Conservation (phyloP, 2,329 filamentous ascomycete genomes). For the Chalara sp. region DNA sequence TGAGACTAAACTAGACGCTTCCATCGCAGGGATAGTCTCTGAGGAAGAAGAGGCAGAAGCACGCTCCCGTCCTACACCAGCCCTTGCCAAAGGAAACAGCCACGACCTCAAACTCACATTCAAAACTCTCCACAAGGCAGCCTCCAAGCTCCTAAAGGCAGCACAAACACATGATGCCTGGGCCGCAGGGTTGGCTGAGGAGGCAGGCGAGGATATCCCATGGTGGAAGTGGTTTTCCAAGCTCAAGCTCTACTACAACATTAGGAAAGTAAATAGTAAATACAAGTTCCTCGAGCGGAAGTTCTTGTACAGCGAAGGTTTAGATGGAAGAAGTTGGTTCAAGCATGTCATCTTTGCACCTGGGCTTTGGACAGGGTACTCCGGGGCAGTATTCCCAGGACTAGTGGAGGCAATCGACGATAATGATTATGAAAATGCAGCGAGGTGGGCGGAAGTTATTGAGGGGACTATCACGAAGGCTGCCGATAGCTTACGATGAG, state of each 20-base stretch:
- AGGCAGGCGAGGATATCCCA: slow-evolving; percentile 50
- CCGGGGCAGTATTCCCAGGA: slow-evolving; percentile 63
- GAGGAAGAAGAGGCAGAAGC: slow-evolving; percentile 22
- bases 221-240: slow-evolving; percentile 75
- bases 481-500: slow-evolving; percentile 30
- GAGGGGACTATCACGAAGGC: slow-evolving; percentile 42
- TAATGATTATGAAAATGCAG: slow-evolving; percentile 49
- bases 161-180: slow-evolving; percentile 22
- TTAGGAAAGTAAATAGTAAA: slow-evolving; percentile 65
- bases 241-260: slow-evolving; percentile 53
- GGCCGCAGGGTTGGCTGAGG: slow-evolving; percentile 25
- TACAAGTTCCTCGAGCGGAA: slow-evolving; percentile 80
- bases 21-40: slow-evolving; percentile 11
- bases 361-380: slow-evolving; percentile 85
- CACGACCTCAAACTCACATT: slow-evolving; percentile 20
- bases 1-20: slow-evolving; percentile 21
- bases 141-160: slow-evolving; percentile 14
- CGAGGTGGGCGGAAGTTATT: slow-evolving; percentile 55
- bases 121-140: slow-evolving; percentile 20
- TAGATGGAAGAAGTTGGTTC: slow-evolving; percentile 81
- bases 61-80: slow-evolving; percentile 19
- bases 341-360: slow-evolving; percentile 94
- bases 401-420: slow-evolving; percentile 55
- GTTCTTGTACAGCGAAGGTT: slow-evolving; percentile 68
- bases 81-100: slow-evolving; percentile 13